phyloP scores from a whole-genome alignment of 1,139 yeast species.

The Kurtzmaniella quercitrusa region DNA sequence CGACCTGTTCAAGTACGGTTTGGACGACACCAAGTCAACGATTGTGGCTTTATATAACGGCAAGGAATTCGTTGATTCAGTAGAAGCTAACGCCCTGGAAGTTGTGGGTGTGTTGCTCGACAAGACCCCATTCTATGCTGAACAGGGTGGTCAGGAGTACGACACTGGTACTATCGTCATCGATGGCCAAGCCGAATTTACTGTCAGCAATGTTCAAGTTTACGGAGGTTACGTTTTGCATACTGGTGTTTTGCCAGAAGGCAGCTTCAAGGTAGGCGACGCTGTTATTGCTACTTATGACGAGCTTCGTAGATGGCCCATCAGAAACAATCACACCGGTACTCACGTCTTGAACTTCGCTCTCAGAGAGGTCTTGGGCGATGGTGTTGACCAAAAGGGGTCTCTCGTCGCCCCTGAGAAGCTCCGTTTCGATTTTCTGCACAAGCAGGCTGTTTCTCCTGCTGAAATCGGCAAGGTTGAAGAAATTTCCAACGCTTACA shows the following conservation, averaged over 20 bases:
- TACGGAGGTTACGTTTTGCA: conserved; percentile 95
- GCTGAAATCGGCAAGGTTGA: conserved; percentile 76
- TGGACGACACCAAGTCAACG: conserved; percentile 56
- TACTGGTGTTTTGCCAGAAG: conserved; percentile 82
- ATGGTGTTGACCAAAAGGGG: conserved; percentile 90
- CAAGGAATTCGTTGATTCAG: conserved; percentile 48
- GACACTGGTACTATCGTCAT: conserved; percentile 91
- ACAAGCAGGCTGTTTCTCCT: conserved; percentile 72
- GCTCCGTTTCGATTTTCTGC: conserved; percentile 92
- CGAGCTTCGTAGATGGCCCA: conserved; percentile 93
- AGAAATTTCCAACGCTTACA: conserved; percentile 63
- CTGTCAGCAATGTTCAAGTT: conserved; percentile 84
- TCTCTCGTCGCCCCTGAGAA: conserved; percentile 94
- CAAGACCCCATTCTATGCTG: conserved; percentile 93
- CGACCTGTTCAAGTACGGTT: conserved; percentile 71
- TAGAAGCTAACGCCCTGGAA: conserved; percentile 36
- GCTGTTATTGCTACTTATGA: conserved; percentile 82
- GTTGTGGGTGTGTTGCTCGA: conserved; percentile 81
- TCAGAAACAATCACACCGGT: conserved; percentile 97
- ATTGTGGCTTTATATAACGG: conserved; percentile 74
- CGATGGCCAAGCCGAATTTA: conserved; percentile 84
- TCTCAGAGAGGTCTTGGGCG: conserved; percentile 80
- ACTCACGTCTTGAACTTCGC: conserved; percentile 93
- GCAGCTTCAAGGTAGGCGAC: conserved; percentile 62
- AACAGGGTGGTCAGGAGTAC: conserved; percentile 98